Base-by-base conservation (phyloP, 2,329 filamentous ascomycete genomes). In the Cladorrhinum sp. region DNA sequence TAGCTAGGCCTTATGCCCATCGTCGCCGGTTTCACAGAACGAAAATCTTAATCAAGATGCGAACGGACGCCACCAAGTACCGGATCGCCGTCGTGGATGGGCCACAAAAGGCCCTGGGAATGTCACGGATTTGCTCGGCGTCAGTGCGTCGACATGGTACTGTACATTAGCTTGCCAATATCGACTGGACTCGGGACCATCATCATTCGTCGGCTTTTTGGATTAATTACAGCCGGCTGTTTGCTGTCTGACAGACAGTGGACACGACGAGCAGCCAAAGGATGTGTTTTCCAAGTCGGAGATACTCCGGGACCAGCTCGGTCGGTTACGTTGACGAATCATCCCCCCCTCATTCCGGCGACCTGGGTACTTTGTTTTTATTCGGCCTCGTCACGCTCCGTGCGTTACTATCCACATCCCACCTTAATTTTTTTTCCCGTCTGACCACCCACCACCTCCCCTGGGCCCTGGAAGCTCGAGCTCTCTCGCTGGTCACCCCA, bases 81-180 rank as follows among this genome's bases (percentile, higher is more conserved):
- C 62, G 64, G 60, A 62, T 59, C 49, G 52, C 56, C 53, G 26
- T 50, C 54, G 42, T 57, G 42, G 50, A 42, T 55, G 59, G 50
- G n/a, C 56, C 48, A 48, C 26, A 42, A 42, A 52, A 42, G 60
- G 16, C 50, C 59, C 46, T 46, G 55, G 36, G 23, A 61, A 57
- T 57, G 64, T 61, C 56, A 55, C 59, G 54, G 55, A 58, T 50
- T 62, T 60, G 42, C 56, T 64, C 42, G 39, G 57, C 30, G 59
- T 66, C 66, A 66, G 66, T 68, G 66, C 66, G 61, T 53, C 51
- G 39, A 46, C 50, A 55, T 42, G 59, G 65, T 55, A n/a, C n/a
- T n/a, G n/a, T n/a, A n/a, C n/a, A n/a, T n/a, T n/a, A 51, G 52
- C 42, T 50, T 59, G 56, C 62, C 59, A 48, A 28, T 59, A 46